Evolutionary conservation across 2,329 filamentous ascomycete genomes (phyloP), one percentile per base, ranked within the genome.

Genomic region (Clonostachys rosea): DNA sequence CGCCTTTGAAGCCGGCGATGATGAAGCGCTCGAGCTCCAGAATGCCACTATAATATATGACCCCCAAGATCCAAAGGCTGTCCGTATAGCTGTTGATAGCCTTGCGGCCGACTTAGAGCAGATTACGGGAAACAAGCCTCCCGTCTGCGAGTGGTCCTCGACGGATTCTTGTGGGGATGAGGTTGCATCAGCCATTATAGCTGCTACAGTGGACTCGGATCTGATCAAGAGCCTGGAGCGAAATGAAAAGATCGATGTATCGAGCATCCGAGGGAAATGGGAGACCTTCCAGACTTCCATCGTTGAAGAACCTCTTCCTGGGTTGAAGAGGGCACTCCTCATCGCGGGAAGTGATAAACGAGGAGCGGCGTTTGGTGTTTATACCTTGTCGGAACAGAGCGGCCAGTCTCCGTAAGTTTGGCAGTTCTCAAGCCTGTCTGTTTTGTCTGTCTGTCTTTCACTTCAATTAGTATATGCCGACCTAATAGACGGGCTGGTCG

Each of bases 311-410:
- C 84, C 84, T 0, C 60, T 84, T 16, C 69, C 74, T 3, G 82
- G 79, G 24, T 75, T 80, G 20, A 58, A 71, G 1, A 69, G 71
- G 50, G 84, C 84, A 2, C 68, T 89, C 18, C 79, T 88, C 2
- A 82, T 89, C 60, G 83, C 79, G 34, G 84, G 83, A 11, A 83
- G 78, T 57, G 83, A 88, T 59, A 61, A 70, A 2, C 72, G 84
- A 50, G 83, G 83, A n/a, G 79, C 81, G 3, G 85, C 89, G 47
- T 89, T 78, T 54, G 85, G 85, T 12, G 68, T 87, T 16, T 89
- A 89, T 65, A 83, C 85, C 54, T 62, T 89, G 39, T 86, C 81
- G 24, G 84, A 88, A 62, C 84, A 88, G 59, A 87, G 88, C 47
- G 85, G 85, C 34, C 42, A 44, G 35, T 50, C 50, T 16, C 53